Percentiles rank a stretch among this genome's conserved stretches.
These are phyloP conservation scores for Colletotrichum shisoi DNA, from an alignment of 2,329 filamentous ascomycete genomes.

Conservation along the genomic window DNA sequence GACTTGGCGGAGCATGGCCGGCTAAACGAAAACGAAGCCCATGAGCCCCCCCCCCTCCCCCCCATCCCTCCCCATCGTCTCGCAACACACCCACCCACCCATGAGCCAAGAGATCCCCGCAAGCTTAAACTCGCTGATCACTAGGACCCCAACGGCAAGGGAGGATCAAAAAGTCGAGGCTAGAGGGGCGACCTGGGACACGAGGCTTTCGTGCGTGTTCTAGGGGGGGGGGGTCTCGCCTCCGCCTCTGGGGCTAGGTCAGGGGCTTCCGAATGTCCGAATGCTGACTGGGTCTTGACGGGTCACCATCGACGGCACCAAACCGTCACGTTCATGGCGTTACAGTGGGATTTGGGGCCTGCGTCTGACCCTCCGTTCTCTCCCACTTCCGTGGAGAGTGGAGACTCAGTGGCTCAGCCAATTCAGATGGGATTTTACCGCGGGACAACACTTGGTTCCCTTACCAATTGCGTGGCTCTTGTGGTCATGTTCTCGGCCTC, in stretches of 20 bases:
- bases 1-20: neutral
- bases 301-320: no score
- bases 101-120: neutral
- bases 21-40: slow-evolving; percentile 1
- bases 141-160: neutral
- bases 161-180: neutral
- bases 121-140: slow-evolving; percentile 1
- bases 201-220: neutral
- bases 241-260: no score
- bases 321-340: neutral
- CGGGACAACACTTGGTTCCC: neutral
- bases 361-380: neutral
- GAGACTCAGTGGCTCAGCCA: neutral
- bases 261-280: no score
- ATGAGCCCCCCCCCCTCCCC: slow-evolving; percentile 1
- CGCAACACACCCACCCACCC: neutral
- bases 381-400: neutral
- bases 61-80: neutral
- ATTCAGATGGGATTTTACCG: neutral
- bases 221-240: neutral
- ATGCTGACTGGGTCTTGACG: neutral
- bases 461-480: no score
- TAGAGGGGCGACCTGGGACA: neutral
- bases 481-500: neutral
- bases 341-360: neutral